Base-by-base conservation (phyloP, 2,329 filamentous ascomycete genomes). In the Rutstroemia sp. region DNA sequence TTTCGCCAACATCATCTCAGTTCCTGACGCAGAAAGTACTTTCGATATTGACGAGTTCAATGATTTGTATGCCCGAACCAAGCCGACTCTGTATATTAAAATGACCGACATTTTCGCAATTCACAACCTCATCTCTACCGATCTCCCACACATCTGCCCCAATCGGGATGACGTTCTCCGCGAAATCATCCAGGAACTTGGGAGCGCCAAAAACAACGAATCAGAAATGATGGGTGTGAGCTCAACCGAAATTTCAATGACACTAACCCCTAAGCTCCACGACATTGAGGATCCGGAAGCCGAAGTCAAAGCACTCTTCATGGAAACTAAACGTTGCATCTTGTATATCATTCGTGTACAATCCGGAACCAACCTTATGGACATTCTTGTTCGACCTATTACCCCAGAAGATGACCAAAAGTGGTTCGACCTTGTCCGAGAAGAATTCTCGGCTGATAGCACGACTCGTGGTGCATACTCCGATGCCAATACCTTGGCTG, bases 31-130 rank as follows among this genome's bases (percentile, higher is more conserved):
- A 0, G 94, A 99, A 72, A 80, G 83, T 52, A 94, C 94, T 23
- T 99, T 97, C 69, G 92, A 97, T 71, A 96, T 99, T 70, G 94
- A 99, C 69, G 94, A 97, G 71, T 99, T 94, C 81, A 97, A 96
- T 70, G 94, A 99, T 68, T 80, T 99, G 6, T 97, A 97, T 69
- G 89, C 92, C 56, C 92, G 95, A 71, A 94, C 91, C 62, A 96
- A 96, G 72, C 94, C 94, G 6, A 97, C 92, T 0, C 79, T 99
- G n/a, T 99, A 97, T 75, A 96, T 99, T 77, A 99, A 99, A 75
- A 92, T 99, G 82, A 83, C 88, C 16, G 94, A 99, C 70, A 92
- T 99, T 57, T 97, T 99, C 71, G 89, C 92, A 49, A 92, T 99
- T 58, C 95, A 99, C 73, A 90, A 87, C 61, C 79, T 97, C 21